Conservation (phyloP, 2,329 filamentous ascomycete species). For the Beauveria bassiana region DNA sequence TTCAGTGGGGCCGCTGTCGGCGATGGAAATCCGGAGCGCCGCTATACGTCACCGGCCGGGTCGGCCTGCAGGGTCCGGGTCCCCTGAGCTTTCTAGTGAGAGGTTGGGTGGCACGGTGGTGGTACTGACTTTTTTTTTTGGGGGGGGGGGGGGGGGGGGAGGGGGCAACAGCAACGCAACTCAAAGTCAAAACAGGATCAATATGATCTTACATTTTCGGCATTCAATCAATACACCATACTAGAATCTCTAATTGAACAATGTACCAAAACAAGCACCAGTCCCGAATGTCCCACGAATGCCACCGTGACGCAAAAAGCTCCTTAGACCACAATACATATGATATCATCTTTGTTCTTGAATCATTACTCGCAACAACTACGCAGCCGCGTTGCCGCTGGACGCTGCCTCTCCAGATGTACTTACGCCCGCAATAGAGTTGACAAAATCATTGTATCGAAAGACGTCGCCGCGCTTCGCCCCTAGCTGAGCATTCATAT, state of each 20-base stretch:
- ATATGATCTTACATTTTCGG: not conserved
- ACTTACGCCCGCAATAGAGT: slow-evolving; percentile 52
- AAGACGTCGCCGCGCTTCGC: slow-evolving; percentile 78
- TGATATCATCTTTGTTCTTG: not conserved
- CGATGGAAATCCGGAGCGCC: not conserved
- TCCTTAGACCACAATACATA: not conserved
- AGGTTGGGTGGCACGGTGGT: too few relatives aligned
- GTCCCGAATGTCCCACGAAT: not conserved
- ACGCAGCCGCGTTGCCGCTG: slow-evolving; percentile 21
- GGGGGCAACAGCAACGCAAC: not conserved
- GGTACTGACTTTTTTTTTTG: not conserved
- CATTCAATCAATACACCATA: not conserved
- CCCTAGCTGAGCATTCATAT: slow-evolving; percentile 41
- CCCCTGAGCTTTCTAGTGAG: not conserved
- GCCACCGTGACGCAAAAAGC: too few relatives aligned
- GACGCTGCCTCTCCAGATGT: slow-evolving; percentile 27
- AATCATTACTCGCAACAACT: not conserved
- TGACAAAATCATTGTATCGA: slow-evolving; percentile 86
- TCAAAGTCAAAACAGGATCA: not conserved
- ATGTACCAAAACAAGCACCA: not conserved
- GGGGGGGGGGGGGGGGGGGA: not conserved
- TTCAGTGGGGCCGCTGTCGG: slow-evolving; percentile 31
- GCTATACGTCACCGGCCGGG: slow-evolving; percentile 2
- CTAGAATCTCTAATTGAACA: too few relatives aligned
- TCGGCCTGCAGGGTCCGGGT: not conserved